Evolutionary conservation across 768 basidiomycete species (phyloP).

Genomic region (Auriscalpium vulgare): DNA sequence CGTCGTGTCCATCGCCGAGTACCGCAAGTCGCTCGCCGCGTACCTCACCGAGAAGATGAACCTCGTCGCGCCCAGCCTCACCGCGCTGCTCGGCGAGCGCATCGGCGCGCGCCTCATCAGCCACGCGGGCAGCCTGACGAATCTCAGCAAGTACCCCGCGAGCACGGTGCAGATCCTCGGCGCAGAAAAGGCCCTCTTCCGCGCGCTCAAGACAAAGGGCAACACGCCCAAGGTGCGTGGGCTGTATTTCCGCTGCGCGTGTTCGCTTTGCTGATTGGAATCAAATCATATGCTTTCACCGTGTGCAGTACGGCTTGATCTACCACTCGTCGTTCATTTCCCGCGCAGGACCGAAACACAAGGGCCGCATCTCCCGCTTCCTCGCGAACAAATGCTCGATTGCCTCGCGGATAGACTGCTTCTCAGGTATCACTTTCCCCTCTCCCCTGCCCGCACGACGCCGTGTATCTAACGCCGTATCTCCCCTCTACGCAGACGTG

Average conservation of each 20-base stretch:
- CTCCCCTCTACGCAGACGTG: slow-evolving; percentile 38
- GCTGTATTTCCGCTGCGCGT: neutral
- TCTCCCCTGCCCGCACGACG: neutral
- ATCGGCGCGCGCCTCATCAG: slow-evolving; percentile 90
- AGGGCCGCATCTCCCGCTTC: slow-evolving; percentile 98
- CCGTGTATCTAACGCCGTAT: neutral
- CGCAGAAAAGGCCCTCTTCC: slow-evolving; percentile 96
- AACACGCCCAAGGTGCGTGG: slow-evolving; percentile 85
- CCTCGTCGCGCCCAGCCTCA: slow-evolving; percentile 88
- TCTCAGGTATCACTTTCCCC: slow-evolving; percentile 47
- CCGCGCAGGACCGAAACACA: slow-evolving; percentile 87
- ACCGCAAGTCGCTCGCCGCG: slow-evolving; percentile 81
- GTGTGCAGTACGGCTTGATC: slow-evolving; percentile 81
- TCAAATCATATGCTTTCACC: neutral
- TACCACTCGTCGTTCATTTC: slow-evolving; percentile 98
- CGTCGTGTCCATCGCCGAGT: slow-evolving; percentile 87
- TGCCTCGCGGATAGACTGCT: slow-evolving; percentile 95
- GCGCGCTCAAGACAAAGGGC: slow-evolving; percentile 96
- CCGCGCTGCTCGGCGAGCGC: slow-evolving; percentile 84
- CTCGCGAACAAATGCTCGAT: slow-evolving; percentile 98
- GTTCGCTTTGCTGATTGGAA: neutral
- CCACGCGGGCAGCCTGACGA: slow-evolving; percentile 94
- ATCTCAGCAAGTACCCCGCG: slow-evolving; percentile 96
- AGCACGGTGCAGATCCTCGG: slow-evolving; percentile 97
- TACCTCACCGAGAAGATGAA: slow-evolving; percentile 98